These are phyloP conservation scores for Cicer cuneatum DNA, from an alignment of 306 rosid genomes.

Conservation along the genomic window DNA sequence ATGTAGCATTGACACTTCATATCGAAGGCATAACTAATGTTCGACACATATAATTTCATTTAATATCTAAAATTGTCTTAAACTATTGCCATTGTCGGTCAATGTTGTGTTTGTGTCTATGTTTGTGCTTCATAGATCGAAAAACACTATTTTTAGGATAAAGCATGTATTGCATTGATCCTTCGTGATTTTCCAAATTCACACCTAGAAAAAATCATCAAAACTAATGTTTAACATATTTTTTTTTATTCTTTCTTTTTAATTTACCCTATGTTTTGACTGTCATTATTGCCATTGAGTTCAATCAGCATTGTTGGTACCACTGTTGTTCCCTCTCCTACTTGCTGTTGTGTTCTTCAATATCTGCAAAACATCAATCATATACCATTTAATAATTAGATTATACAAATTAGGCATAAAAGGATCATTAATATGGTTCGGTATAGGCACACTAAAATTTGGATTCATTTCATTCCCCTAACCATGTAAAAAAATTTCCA, in stretches of 20 bases:
- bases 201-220: constrained; percentile 45
- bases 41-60: not conserved
- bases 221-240: constrained; percentile 11
- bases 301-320: constrained; percentile 54
- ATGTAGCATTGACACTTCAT: not conserved
- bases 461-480: not conserved
- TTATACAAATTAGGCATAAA: not conserved
- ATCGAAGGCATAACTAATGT: not conserved
- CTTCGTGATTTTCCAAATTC: constrained; percentile 32
- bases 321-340: constrained; percentile 70
- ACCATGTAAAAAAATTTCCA: not conserved
- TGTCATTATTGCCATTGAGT: constrained; percentile 4
- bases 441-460: not conserved
- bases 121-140: not conserved
- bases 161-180: constrained; percentile 29
- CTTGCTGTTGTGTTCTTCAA: constrained; percentile 95
- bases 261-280: constrained; percentile 9
- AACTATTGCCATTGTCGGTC: not conserved
- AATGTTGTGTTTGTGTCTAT: not conserved
- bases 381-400: not conserved
- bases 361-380: constrained; percentile 60
- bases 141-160: constrained; percentile 28
- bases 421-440: no score
- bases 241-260: not conserved
- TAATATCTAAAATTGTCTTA: not conserved